Evolutionary conservation across 345 rosid species (phyloP), one percentile per base, ranked within the genome.

Genomic region (Aquilaria yunnanensis): DNA sequence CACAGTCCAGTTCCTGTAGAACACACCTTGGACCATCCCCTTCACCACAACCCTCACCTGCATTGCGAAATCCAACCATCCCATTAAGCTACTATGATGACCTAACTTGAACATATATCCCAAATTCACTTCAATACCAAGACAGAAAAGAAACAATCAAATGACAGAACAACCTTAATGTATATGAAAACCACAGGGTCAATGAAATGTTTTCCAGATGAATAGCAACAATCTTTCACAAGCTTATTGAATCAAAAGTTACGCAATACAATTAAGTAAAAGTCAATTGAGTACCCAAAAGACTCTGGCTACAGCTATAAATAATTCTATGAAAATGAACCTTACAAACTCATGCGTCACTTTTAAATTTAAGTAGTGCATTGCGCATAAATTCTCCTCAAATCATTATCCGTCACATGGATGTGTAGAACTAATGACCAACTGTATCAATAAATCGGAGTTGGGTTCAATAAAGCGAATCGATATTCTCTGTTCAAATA

Each of bases 11-110:
- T 88, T 78, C 68, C 95, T 82, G 69, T 90, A 90, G 61, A 92
- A 94, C 43, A 94, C 96, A 50, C 97, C 97, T 37, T 94, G 97
- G 33, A 93, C 97, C 66, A 84, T 82, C 59, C 99, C 97, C 74
- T 88, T 89, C 32, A 90, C 67, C 79, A 78, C 73, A 41, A 75
- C 65, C 76, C 95, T 82, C 72, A 78, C 88, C 96, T 90, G 75
- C 82, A 71, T 47, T 52, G 64, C 60, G 64, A 63, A 67, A 67
- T 41, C 32, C 57, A 9, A 30, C 34, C 31, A 34, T 43, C 57
- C 32, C 34, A 59, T 30, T 43, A 10, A 16, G 10, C 2, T 57
- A 37, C 50, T 47, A 45, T 13, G 55, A 32, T 14, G 31, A 41
- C 2, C 45, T 30, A 52, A 29, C 23, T 32, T 6, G 33, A 59